A percentile compares a stretch with the other conserved stretches of the same genome.
These are phyloP conservation scores for Agarophyton chilense DNA, from an alignment of 23 red algal species.

Conservation along the genomic window DNA sequence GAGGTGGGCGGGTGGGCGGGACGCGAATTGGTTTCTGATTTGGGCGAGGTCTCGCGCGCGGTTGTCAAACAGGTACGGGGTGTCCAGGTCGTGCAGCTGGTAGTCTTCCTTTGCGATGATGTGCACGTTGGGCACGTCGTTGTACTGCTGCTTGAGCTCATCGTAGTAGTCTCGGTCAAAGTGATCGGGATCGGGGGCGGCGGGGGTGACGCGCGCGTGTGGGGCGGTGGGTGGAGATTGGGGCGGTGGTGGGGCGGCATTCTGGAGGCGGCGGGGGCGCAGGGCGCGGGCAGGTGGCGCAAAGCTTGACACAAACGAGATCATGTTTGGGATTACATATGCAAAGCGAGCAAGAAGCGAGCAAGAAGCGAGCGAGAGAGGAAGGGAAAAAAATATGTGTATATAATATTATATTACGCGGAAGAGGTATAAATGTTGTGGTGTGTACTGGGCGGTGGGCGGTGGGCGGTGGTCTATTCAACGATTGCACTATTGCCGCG, in stretches of 20 bases:
- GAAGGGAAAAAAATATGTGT: background rate
- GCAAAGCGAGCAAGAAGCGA: background rate
- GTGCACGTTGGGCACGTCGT: background rate
- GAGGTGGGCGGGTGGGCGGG: conserved; percentile 1
- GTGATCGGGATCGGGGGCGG: background rate
- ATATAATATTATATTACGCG: too few species aligned
- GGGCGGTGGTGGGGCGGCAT: too few species aligned
- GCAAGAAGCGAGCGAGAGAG: too few species aligned
- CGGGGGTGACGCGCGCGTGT: background rate
- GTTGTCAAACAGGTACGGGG: conserved; percentile 28
- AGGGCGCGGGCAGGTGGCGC: too few species aligned
- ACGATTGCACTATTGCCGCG: conserved; percentile 88
- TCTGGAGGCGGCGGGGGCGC: too few species aligned
- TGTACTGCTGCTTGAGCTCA: conserved; percentile 48
- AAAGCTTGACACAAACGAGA: conserved; percentile 1
- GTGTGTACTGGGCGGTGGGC: too few species aligned
- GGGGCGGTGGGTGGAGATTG: background rate
- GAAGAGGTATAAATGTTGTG: too few species aligned
- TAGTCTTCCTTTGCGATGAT: conserved; percentile 58
- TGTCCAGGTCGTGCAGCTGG: conserved; percentile 15
- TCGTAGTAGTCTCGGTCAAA: conserved; percentile 63
- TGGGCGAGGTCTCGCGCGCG: conserved; percentile 35
- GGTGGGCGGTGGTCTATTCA: conserved; percentile 67
- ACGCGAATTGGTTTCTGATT: conserved; percentile 14
- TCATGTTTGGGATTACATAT: background rate